Percentiles rank a stretch among this genome's conserved stretches.
phyloP scores from a whole-genome alignment of 2,329 filamentous ascomycete species.

The Fusarium sterilihyphosum region DNA sequence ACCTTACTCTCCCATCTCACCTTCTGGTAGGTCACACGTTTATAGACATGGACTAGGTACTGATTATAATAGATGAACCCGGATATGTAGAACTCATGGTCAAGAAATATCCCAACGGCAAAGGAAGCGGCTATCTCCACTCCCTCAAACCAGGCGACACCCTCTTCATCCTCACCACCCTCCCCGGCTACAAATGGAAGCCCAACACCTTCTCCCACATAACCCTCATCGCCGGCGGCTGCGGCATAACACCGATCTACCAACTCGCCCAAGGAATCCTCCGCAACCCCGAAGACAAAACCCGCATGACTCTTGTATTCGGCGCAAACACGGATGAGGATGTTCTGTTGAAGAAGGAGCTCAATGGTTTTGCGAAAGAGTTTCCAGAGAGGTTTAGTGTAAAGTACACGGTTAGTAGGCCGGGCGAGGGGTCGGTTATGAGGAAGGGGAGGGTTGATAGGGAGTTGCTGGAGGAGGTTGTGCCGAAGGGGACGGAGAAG shows the following conservation, averaged over 20 bases:
- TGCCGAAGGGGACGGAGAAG: conserved; percentile 54
- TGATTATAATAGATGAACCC: conserved; percentile 53
- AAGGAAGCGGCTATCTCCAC: conserved; percentile 73
- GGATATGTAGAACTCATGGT: conserved; percentile 72
- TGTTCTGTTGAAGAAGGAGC: conserved; percentile 64
- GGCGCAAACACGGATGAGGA: conserved; percentile 74
- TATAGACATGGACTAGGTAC: fast-evolving
- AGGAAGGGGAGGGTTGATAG: conserved; percentile 67
- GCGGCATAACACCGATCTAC: conserved; percentile 77
- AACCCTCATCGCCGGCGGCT: conserved; percentile 75
- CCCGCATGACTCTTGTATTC: conserved; percentile 71
- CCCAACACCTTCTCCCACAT: conserved; percentile 61
- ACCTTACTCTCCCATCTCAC: conserved; percentile 71
- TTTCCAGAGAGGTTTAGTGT: conserved; percentile 67
- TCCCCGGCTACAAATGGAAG: conserved; percentile 65
- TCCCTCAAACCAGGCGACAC: conserved; percentile 69
- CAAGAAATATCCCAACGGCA: conserved; percentile 74
- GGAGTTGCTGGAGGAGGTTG: conserved; percentile 63
- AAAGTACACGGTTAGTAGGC: conserved; percentile 66
- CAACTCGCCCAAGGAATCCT: conserved; percentile 71
- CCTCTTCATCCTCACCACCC: conserved; percentile 65
- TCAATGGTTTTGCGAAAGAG: conserved; percentile 61
- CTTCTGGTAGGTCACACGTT: neutral
- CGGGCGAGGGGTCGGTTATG: conserved; percentile 52
- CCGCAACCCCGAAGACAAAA: conserved; percentile 68